Conservation (phyloP, 495 filamentous ascomycete species). For the Sordaria brevicollis region DNA sequence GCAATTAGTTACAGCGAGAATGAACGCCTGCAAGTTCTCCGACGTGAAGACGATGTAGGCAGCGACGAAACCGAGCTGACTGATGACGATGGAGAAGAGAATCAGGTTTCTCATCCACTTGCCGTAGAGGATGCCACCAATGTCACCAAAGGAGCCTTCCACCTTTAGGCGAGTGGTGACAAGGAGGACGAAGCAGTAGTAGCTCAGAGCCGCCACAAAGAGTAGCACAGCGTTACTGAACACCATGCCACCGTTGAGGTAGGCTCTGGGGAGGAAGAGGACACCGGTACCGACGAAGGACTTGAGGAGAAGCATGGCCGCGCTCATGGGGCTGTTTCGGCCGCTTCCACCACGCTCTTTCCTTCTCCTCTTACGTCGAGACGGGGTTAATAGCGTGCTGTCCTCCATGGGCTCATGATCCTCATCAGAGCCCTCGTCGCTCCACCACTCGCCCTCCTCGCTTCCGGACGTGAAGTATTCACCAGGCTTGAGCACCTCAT, state of each 20-base stretch:
- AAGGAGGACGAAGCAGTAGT: slow-evolving; percentile 92
- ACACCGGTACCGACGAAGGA: slow-evolving; percentile 97
- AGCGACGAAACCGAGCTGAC: slow-evolving; percentile 88
- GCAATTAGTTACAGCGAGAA: slow-evolving; percentile 73
- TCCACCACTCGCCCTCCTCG: slow-evolving; percentile 40
- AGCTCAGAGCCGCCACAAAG: slow-evolving; percentile 71
- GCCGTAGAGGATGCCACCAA: slow-evolving; percentile 85
- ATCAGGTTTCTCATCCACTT: slow-evolving; percentile 82
- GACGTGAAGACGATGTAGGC: slow-evolving; percentile 99
- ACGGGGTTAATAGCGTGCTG: slow-evolving; percentile 67
- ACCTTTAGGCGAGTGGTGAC: slow-evolving; percentile 77
- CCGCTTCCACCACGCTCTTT: slow-evolving; percentile 63
- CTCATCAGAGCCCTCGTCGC: slow-evolving; percentile 46
- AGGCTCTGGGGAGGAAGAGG: slow-evolving; percentile 85
- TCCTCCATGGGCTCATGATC: slow-evolving; percentile 68
- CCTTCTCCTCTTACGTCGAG: slow-evolving; percentile 56
- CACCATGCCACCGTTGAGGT: slow-evolving; percentile 92
- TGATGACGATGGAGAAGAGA: slow-evolving; percentile 80
- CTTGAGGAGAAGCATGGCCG: slow-evolving; percentile 77
- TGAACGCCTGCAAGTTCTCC: slow-evolving; percentile 91
- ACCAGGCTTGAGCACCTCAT: slow-evolving; percentile 72
- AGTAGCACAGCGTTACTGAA: slow-evolving; percentile 89
- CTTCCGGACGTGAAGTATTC: slow-evolving; percentile 73
- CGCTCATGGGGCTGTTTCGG: slow-evolving; percentile 60
- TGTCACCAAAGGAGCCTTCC: slow-evolving; percentile 88